Base-by-base conservation (phyloP, 2,329 filamentous ascomycete species). In the Myriosclerotinia curreyana region DNA sequence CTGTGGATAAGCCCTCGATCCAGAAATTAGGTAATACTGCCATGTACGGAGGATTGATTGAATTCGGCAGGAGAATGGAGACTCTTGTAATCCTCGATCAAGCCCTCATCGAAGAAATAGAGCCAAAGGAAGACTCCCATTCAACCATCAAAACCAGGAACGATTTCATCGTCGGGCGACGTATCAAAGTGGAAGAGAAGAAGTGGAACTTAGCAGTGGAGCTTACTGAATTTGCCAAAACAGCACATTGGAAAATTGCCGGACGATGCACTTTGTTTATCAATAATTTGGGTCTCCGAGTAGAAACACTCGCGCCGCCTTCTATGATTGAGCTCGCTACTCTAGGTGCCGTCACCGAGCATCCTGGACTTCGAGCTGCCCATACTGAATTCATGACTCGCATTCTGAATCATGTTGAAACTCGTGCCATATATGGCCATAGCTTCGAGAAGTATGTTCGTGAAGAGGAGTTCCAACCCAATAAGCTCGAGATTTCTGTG, bases 211-310 rank as follows among this genome's bases (percentile, higher is more conserved):
- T 99, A 34, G 91, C 93, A 0, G 80, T 91, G 62, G 92, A 98
- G 74, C 81, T 99, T 40, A 89, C 93, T 5, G 85, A 89, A 65
- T 79, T 89, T 66, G 90, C 92, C 1, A 87, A 86, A 71, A 85
- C 85, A 3, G 91, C 92, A 0, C 96, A 99, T 74, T 99, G 95
- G 95, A 98, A 96, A 79, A 93, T 96, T 71, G 94, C 94, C 7
- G 92, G 87, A 59, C 84, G 94, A 36, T 96, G 93, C 64, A 90
- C 91, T 12, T 90, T 96, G 44, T 95, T 99, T 74, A 91, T 96
- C 5, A 86, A 94, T 64, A 96, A 95, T 66, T 83, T 97, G 67
- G 94, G 92, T 64, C 85, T 97, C 67, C 88, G 95, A n/a, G 96
- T 98, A 71, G 89, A 97, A 69, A 89, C 86, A 22, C 85, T 99